phyloP scores from a whole-genome alignment of 1,139 yeast genomes.

The Hyphopichia buzzinii region DNA sequence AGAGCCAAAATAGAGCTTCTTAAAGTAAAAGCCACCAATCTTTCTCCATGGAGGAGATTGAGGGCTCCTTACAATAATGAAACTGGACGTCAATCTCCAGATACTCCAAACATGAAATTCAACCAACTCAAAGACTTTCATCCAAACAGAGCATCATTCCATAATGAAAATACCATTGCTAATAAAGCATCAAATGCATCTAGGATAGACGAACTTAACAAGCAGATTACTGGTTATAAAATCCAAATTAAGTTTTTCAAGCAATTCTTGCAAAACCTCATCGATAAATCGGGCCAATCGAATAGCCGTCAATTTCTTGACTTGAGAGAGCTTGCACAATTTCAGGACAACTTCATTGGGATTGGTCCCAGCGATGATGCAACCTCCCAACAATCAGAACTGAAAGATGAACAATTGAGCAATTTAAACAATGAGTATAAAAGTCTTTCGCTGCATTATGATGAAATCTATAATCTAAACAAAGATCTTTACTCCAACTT shows the following conservation, averaged over 20 bases:
- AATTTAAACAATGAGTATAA: slow-evolving; percentile 17
- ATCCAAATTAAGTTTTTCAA: slow-evolving; percentile 44
- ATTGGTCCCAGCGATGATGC: slow-evolving; percentile 10
- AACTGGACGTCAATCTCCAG: slow-evolving; percentile 6
- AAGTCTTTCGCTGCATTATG: slow-evolving; percentile 27
- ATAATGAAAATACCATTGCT: background rate
- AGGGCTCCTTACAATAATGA: slow-evolving; percentile 19
- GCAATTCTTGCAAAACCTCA: slow-evolving; percentile 38
- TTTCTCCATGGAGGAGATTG: slow-evolving; percentile 34
- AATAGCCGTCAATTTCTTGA: slow-evolving; percentile 13
- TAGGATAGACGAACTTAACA: slow-evolving; percentile 33
- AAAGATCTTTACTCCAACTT: slow-evolving; percentile 39
- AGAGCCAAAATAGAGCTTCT: slow-evolving; percentile 5
- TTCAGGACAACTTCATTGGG: slow-evolving; percentile 22
- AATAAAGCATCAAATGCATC: slow-evolving; percentile 8
- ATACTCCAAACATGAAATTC: slow-evolving; percentile 12
- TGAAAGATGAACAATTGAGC: slow-evolving; percentile 5
- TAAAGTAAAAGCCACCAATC: slow-evolving; percentile 9
- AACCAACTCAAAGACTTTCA: slow-evolving; percentile 4
- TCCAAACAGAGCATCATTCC: slow-evolving; percentile 1
- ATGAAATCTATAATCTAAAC: slow-evolving; percentile 36
- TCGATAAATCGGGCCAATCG: slow-evolving; percentile 19
- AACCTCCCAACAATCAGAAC: slow-evolving; percentile 3
- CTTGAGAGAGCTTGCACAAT: slow-evolving; percentile 21
- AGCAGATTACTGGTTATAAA: slow-evolving; percentile 41